Base-by-base conservation (phyloP, 164 flowering plant genomes). In the Houttuynia cordata region DNA sequence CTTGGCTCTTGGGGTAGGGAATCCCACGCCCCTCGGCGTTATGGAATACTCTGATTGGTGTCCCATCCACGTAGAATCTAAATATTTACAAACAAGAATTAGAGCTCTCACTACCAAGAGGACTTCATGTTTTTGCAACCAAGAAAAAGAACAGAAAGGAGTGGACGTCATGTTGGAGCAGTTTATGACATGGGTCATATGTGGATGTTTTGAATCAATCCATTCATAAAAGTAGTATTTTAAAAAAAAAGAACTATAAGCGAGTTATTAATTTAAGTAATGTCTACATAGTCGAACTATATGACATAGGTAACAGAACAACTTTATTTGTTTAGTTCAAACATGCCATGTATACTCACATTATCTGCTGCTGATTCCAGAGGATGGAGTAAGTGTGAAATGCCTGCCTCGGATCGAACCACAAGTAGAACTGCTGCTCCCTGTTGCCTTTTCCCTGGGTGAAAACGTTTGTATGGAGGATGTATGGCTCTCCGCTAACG, bases 351-450 rank as follows among this genome's bases (percentile, higher is more conserved):
- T n/a, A n/a, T 30, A 30, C 24, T 24, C 10, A 66, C 68, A 60
- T 9, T 49, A 66, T 60, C 8, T 52, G 64, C 0, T 24, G 53
- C 1, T 59, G 68, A 18, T 60, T 66, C 68, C 68, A 42, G 10
- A 66, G 63, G 40, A 66, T 10, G 53, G 68, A 66, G 47, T 66
- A 66, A n/a, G 59, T 66, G 63, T 66, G 68, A 47, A 66, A 66
- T 1, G 25, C 59, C 2, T 17, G 21, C 12, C 56, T 25, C 24
- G 68, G 63, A 40, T 66, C 64, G 21, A 66, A 66, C 68, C 68
- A 66, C 15, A 66, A 63, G 23, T 66, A 25, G 58, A 66, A 66
- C 20, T 66, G 68, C 21, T 66, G 68, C 59, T 66, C 68, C 24
- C 68, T 60, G 52, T 59, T 53, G 10, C 63, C 68, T 13, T 53